Conservation (phyloP, 2,329 filamentous ascomycete genomes). For the Epichloe brachyelytri region DNA sequence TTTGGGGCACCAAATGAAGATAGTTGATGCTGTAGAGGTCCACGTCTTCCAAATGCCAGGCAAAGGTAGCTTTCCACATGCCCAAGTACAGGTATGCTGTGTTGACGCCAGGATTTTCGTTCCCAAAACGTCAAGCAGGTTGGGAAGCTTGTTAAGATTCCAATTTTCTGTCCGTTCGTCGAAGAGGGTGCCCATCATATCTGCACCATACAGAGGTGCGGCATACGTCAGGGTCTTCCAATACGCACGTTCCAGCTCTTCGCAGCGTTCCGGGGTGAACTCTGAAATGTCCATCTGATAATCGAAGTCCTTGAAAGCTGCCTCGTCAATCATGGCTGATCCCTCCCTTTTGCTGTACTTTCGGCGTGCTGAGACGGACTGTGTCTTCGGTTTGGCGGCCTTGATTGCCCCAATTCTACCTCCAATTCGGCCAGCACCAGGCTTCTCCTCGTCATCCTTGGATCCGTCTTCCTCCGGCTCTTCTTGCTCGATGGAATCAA, state of each 20-base stretch:
- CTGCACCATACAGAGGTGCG: constrained; percentile 86
- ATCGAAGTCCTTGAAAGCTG: constrained; percentile 80
- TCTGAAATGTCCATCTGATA: constrained; percentile 81
- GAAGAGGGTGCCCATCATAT: constrained; percentile 92
- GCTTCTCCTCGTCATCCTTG: constrained; percentile 32
- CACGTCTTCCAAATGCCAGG: constrained; percentile 97
- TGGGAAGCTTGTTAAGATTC: constrained; percentile 93
- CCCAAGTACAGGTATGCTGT: constrained; percentile 95
- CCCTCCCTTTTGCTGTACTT: constrained; percentile 74
- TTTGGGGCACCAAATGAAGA: constrained; percentile 94
- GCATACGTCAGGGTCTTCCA: constrained; percentile 98
- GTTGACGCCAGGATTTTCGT: constrained; percentile 93
- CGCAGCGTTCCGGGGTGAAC: constrained; percentile 81
- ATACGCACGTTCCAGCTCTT: constrained; percentile 86
- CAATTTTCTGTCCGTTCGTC: constrained; percentile 71
- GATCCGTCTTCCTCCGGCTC: constrained; percentile 27
- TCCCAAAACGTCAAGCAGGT: constrained; percentile 83
- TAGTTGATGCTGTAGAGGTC: constrained; percentile 99
- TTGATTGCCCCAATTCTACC: constrained; percentile 35
- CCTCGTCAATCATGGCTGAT: constrained; percentile 72
- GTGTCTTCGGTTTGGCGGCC: constrained; percentile 45
- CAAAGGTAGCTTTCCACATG: constrained; percentile 99
- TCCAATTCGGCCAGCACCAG: constrained; percentile 17
- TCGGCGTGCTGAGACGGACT: constrained; percentile 74
- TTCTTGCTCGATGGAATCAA: constrained; percentile 35